Base-by-base conservation (phyloP, 768 basidiomycete species). In the Mycena vulgaris region DNA sequence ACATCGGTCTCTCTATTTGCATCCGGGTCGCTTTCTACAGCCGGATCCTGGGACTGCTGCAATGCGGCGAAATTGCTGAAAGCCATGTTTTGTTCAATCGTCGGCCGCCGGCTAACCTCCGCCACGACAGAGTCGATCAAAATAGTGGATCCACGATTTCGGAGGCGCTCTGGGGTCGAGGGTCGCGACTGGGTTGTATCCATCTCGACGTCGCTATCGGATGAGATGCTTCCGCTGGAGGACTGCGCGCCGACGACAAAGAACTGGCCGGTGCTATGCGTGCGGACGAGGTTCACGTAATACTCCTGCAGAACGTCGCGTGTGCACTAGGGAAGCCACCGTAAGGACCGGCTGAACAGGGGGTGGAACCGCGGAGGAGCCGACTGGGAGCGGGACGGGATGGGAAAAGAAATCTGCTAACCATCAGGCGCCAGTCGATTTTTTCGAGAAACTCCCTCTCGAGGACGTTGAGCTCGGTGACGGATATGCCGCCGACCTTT, bases 351-450 rank as follows among this genome's bases (percentile, higher is more conserved):
- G 63, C 45, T 59, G 65, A 59, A 67, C 14, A 62, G 59, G 64
- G 48, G 35, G 66, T 63, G 67, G 66, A 47, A n/a, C 33, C 49
- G 69, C 57, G 59, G 62, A 10, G 60, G 60, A 62, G 63, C 19
- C 48, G 74, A 57, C 42, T 57, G 70, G 68, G 68, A 45, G 21
- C 3, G 7, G 9, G 42, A 14, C 61, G 66, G 72, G 68, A 52
- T 21, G 30, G 64, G 53, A 68, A 76, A 79, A 70, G 75, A 80
- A 82, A 79, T 70, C 57, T 82, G 82, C 92, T 89, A 83, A 98
- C 97, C 85, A 91, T 95, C 78, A 99, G 85, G 75, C 92, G 88
- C 97, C 98, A 99, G 77, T 98, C 95, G 66, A 98, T 96, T 78
- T 92, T 91, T 65, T 86, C 86, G 58, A 98, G 89, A 80, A 99